Base-by-base conservation (phyloP, 2,329 filamentous ascomycete species). In the Zasmidium cellare region DNA sequence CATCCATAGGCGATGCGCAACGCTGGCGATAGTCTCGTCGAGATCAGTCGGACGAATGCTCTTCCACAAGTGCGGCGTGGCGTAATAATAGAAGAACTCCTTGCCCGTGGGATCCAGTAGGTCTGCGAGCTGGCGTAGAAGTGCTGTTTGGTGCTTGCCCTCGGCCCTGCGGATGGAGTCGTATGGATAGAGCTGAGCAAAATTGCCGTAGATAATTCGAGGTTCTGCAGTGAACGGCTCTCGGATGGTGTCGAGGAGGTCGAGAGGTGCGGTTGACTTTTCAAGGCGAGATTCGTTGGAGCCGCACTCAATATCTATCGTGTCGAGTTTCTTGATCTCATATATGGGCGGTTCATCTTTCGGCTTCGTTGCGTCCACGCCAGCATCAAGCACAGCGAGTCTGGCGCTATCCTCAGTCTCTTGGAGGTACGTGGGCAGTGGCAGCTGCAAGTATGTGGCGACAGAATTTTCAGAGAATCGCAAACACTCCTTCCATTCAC, bases 41-140 rank as follows among this genome's bases (percentile, higher is more conserved):
- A 58, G 35, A 9, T 49, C 48, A 1, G 56, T 53, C 20, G 64
- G 62, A n/a, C 52, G 47, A 12, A 55, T 51, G 3, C 51, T 50
- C 56, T 56, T 60, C 53, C 57, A 62, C 2, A 66, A 54, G 23
- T 57, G 60, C 28, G 64, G 64, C 14, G 58, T 60, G 9, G 50
- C 54, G 20, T 60, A 63, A 49, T 65, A 66, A 51, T 62, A 62
- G 56, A 60, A 66, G 23, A 66, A 46, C 3, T 51, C 46, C 31
- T 55, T 63, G 14, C 62, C 64, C 1, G 28, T 52, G 6, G 28
- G 9, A 19, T 64, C 64, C 31, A 64, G 54, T 1, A 62, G 56
- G 38, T 65, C 57, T 19, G 59, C 62, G 12, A 66, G 48, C 22
- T 63, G 65, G 46, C 63, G 59, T 9, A 67, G 61, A 18, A 59